A percentile compares a stretch with the other conserved stretches of the same genome.
phyloP scores from a whole-genome alignment of 2,329 filamentous ascomycete genomes.

The Venturia carpophila region DNA sequence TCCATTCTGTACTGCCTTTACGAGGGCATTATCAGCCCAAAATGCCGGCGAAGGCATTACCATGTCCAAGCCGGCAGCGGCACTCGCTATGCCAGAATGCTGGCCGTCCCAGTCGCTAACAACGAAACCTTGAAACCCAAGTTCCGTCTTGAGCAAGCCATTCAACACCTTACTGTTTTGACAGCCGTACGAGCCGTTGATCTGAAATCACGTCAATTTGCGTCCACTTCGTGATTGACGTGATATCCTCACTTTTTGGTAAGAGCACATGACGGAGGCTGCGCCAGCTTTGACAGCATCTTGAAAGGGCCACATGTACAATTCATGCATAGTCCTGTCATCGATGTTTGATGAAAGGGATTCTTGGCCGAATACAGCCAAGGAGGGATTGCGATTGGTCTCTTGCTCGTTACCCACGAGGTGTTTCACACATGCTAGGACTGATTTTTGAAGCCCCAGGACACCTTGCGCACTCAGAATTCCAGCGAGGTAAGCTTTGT shows the following conservation, averaged over 20 bases:
- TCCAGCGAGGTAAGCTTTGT: slow-evolving; percentile 16
- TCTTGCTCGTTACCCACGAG: slow-evolving; percentile 30
- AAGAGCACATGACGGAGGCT: slow-evolving; percentile 28
- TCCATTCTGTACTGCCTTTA: slow-evolving; percentile 28
- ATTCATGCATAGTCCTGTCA: slow-evolving; percentile 28
- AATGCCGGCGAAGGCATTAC: slow-evolving; percentile 22
- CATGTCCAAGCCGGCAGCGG: slow-evolving; percentile 28
- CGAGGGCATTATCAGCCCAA: slow-evolving; percentile 23
- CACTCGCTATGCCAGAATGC: slow-evolving; percentile 25
- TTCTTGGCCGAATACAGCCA: neutral
- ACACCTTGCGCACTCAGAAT: neutral
- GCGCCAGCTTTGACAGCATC: slow-evolving; percentile 27
- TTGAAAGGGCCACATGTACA: slow-evolving; percentile 28
- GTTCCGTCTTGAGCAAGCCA: slow-evolving; percentile 57
- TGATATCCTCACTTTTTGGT: slow-evolving; percentile 39
- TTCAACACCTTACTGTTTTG: slow-evolving; percentile 55
- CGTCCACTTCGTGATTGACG: slow-evolving; percentile 37
- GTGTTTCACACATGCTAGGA: slow-evolving; percentile 21
- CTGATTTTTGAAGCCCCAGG: slow-evolving; percentile 12
- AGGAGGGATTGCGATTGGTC: slow-evolving; percentile 20
- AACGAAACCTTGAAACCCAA: slow-evolving; percentile 28
- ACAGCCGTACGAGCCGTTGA: slow-evolving; percentile 34
- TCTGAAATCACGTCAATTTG: slow-evolving; percentile 41
- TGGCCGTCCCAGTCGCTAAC: slow-evolving; percentile 27
- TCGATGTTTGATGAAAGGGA: slow-evolving; percentile 22